Conservation (phyloP, 345 rosid genomes). For the Populus davidiana region DNA sequence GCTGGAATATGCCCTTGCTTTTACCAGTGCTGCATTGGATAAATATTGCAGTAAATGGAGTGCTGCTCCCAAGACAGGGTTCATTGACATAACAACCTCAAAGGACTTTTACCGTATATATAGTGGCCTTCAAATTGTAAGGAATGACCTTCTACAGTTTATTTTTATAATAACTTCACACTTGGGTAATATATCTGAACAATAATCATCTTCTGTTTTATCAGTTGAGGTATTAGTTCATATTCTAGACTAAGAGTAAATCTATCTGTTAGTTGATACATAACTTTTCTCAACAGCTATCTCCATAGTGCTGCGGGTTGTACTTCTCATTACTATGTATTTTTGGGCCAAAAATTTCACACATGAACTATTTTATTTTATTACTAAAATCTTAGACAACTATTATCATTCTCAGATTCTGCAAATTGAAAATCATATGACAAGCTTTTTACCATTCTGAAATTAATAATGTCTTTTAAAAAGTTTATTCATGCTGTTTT, state of each 20-base stretch:
- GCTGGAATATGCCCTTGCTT: slow-evolving; percentile 96
- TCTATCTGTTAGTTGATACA: neutral
- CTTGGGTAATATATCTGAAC: slow-evolving; percentile 8
- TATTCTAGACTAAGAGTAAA: neutral
- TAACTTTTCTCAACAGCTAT: neutral
- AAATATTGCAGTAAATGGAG: slow-evolving; percentile 96
- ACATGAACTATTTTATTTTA: neutral
- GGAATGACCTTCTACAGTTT: slow-evolving; percentile 20
- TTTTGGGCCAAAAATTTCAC: neutral
- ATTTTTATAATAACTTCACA: neutral
- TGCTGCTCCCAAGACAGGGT: slow-evolving; percentile 94
- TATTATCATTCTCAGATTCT: neutral
- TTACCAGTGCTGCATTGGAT: slow-evolving; percentile 91
- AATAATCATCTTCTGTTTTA: neutral
- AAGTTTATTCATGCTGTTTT: neutral
- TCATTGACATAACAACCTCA: slow-evolving; percentile 91
- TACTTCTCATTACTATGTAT: neutral
- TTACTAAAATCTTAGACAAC: neutral
- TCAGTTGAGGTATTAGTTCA: neutral
- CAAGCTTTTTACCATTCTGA: neutral
- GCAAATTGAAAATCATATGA: neutral
- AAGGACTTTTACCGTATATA: slow-evolving; percentile 91
- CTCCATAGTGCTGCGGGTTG: neutral
- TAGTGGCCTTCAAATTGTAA: slow-evolving; percentile 95
- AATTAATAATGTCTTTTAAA: too few relatives aligned